A percentile compares a stretch with the other conserved stretches of the same genome.
Conservation (phyloP, 495 filamentous ascomycete species). For the Xylaria cubensis region DNA sequence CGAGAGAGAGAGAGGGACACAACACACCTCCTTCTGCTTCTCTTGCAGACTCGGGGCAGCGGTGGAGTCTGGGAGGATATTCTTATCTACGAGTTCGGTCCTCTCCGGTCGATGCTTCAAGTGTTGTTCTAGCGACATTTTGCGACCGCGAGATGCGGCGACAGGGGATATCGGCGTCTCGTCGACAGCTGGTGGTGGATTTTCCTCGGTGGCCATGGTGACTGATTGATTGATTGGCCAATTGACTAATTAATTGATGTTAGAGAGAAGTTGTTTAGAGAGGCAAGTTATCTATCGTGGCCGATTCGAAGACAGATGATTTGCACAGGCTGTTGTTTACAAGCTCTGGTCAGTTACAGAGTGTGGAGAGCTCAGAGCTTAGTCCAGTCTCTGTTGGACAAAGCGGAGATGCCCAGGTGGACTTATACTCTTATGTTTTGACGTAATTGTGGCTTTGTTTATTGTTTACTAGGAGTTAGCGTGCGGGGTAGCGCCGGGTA, state of each 20-base stretch:
- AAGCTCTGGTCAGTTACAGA: neutral
- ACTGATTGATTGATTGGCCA: neutral
- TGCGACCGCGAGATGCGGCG: constrained; percentile 62
- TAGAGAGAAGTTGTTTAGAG: neutral
- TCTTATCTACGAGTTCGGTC: constrained; percentile 85
- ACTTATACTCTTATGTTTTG: constrained; percentile 16
- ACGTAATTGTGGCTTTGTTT: constrained; percentile 25
- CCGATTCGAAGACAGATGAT: too few relatives aligned
- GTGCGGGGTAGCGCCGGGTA: constrained; percentile 24
- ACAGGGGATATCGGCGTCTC: constrained; percentile 71
- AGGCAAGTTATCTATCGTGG: neutral
- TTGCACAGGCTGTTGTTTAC: neutral
- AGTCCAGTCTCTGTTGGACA: neutral
- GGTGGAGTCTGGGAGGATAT: constrained; percentile 81
- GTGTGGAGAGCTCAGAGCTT: neutral
- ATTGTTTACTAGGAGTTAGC: neutral
- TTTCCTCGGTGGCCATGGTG: constrained; percentile 49
- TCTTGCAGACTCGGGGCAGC: constrained; percentile 77
- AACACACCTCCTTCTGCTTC: constrained; percentile 70
- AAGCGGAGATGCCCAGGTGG: constrained; percentile 15
- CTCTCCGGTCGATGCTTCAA: constrained; percentile 79
- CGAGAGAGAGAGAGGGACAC: constrained; percentile 25
- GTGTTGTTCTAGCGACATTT: constrained; percentile 89
- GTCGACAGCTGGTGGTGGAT: constrained; percentile 52
- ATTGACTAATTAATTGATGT: neutral